Evolutionary conservation across 2,329 filamentous ascomycete species (phyloP).

Genomic region (Claviceps paspali): DNA sequence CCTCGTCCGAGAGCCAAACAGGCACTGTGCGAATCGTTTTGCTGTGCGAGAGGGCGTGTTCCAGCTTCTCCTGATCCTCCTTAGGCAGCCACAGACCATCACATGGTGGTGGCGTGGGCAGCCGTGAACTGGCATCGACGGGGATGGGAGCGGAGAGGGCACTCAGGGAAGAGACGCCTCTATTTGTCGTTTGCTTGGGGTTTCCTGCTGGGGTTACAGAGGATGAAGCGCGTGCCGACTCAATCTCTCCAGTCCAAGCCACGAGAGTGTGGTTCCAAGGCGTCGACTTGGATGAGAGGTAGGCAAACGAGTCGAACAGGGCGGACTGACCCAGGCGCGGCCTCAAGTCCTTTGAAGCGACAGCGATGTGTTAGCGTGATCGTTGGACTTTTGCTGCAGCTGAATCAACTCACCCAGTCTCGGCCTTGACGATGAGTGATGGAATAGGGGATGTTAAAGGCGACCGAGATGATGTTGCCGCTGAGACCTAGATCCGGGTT

Average conservation of each 20-base stretch:
- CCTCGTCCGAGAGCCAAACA: slow-evolving; percentile 75
- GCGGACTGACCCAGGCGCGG: slow-evolving; percentile 77
- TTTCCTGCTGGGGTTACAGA: slow-evolving; percentile 32
- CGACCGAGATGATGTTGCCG: slow-evolving; percentile 52
- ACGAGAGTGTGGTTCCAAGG: slow-evolving; percentile 88
- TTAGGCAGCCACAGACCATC: slow-evolving; percentile 58
- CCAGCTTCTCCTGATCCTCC: slow-evolving; percentile 56
- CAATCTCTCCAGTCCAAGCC: slow-evolving; percentile 87
- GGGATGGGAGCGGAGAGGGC: slow-evolving; percentile 69
- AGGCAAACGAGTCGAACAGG: slow-evolving; percentile 78
- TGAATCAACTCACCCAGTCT: slow-evolving; percentile 39
- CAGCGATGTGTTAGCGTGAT: neutral
- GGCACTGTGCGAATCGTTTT: slow-evolving; percentile 68
- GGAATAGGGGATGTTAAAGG: slow-evolving; percentile 47
- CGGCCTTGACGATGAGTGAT: slow-evolving; percentile 41
- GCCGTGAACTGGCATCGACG: slow-evolving; percentile 43
- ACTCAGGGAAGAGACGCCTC: slow-evolving; percentile 42
- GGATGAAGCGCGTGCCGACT: slow-evolving; percentile 28
- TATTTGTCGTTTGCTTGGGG: slow-evolving; percentile 25
- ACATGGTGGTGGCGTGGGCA: slow-evolving; percentile 39
- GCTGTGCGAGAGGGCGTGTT: slow-evolving; percentile 56
- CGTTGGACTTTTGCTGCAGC: neutral
- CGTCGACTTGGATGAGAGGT: slow-evolving; percentile 69
- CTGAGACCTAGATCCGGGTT: slow-evolving; percentile 43
- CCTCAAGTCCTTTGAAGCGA: slow-evolving; percentile 47